Evolutionary conservation across 768 basidiomycete species (phyloP), one percentile per base, ranked within the genome.

Genomic region (Lentinus tigrinus): DNA sequence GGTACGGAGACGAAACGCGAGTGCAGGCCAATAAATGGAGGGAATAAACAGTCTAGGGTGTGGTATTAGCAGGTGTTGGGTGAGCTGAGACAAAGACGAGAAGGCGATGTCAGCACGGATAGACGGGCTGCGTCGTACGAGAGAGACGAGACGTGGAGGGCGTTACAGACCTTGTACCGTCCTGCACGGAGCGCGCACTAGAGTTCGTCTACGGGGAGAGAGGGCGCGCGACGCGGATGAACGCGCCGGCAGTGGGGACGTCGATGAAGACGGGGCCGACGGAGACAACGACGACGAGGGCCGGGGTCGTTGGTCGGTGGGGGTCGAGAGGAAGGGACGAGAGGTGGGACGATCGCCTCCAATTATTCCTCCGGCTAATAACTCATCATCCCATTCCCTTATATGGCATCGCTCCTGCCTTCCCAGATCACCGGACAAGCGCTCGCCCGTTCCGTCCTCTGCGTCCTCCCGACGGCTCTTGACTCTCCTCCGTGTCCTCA

Each of bases 311-410:
- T n/a, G n/a, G 61, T 43, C 40, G 47, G 38, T 23, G 47, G 43
- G 51, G 57, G 38, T 50, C 44, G 24, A 49, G 52, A 42, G 50
- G 31, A 31, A 47, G 31, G 56, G 47, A 26, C n/a, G n/a, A n/a
- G n/a, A n/a, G n/a, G 60, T 62, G 56, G 61, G 44, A 55, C 61
- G 61, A 62, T 62, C 47, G 31, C 46, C 36, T 16, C 48, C 28
- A 58, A 51, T 58, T 62, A 58, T 58, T 62, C 43, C 39, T 39
- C 54, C 61, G 54, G 61, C 55, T 54, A 52, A 37, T 31, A 37
- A 34, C 56, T 36, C 56, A 56, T 58, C 56, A 58, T 23, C 11
- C 28, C 46, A 28, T 48, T 47, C 17, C 54, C 54, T 24, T 37
- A 42, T 61, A 17, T 24, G 54, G 59, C 38, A 38, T 38, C 58